Base-by-base conservation (phyloP, 257 asterid genomes). In the Verbascum thapsus region DNA sequence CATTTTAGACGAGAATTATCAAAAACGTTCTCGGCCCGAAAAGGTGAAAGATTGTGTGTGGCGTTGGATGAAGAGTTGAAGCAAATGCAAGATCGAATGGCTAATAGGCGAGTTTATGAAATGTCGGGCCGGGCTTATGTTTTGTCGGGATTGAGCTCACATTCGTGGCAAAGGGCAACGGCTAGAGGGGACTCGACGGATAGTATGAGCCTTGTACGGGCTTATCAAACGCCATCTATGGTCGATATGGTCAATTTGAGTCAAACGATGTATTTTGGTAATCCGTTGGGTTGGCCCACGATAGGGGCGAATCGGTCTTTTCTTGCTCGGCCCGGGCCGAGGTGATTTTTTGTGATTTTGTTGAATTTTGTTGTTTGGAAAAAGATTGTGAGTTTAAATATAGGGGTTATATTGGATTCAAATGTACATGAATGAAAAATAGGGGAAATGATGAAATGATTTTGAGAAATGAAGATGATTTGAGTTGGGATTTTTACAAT, bases 101-200 rank as follows among this genome's bases (percentile, higher is more conserved):
- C 81, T 1, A 83, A 64, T 68, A 83, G 88, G 12, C 95, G 56
- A 0, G 71, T 74, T 3, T 94, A 89, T 20, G 97, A 87, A 76
- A 64, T 86, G 2, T 83, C 95, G 0, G 99, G 99, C 1, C 72
- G 99, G 76, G 97, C 99, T 37, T 94, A 94, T 39, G 85, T 94
- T 8, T 55, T 94, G 63, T 87, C 99, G 0, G 99, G 99, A 23
- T 59, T 94, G 64, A 94, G 99, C 77, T 94, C 99, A 12, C 99
- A 94, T 51, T 85, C 90, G 5, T 85, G 90, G 95, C 99, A 94
- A 80, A 87, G 99, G 73, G 96, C 99, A 17, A 94, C 99, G 0
- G 91, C 95, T 2, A 74, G 96, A 4, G 97, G 99, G 6, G 94
- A 92, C 71, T 92, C 97, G 18, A 81, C 91, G 0, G 89, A 83